Conservation (phyloP, 1,284 basidiomycete species). For the Ceratobasidium sp. region DNA sequence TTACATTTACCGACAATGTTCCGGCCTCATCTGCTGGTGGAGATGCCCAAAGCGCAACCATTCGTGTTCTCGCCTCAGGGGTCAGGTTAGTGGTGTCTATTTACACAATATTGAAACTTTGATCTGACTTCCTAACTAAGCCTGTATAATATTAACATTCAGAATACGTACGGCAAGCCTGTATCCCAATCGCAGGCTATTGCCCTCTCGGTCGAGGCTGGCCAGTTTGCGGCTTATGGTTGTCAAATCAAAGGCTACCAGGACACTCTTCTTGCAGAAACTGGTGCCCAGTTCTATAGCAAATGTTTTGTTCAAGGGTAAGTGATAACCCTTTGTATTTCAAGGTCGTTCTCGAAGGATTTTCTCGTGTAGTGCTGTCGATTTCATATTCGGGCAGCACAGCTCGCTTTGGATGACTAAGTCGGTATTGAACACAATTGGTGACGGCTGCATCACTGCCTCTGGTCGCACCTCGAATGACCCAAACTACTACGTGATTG, state of each 20-base stretch:
- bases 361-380: neutral
- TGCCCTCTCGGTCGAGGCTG: slow-evolving; percentile 42
- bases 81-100: slow-evolving; percentile 34
- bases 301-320: slow-evolving; percentile 40
- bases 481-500: slow-evolving; percentile 43
- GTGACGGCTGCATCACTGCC: slow-evolving; percentile 43
- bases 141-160: slow-evolving; percentile 44
- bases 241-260: slow-evolving; percentile 43
- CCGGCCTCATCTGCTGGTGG: slow-evolving; percentile 41
- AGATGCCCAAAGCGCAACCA: slow-evolving; percentile 43
- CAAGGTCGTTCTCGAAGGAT: neutral
- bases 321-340: neutral
- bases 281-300: slow-evolving; percentile 43
- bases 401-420: slow-evolving; percentile 38
- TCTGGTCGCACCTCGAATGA: slow-evolving; percentile 41
- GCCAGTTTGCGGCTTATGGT: slow-evolving; percentile 42
- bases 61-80: slow-evolving; percentile 41
- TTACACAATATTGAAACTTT: neutral
- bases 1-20: slow-evolving; percentile 41
- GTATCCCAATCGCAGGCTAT: slow-evolving; percentile 43
- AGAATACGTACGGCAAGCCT: slow-evolving; percentile 42
- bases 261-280: slow-evolving; percentile 44
- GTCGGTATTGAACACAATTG: slow-evolving; percentile 36
- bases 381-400: slow-evolving; percentile 20
- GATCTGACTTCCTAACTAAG: neutral